These are phyloP conservation scores for Fusarium incarnatum DNA, from an alignment of 2,329 filamentous ascomycete genomes.

Conservation along the genomic window DNA sequence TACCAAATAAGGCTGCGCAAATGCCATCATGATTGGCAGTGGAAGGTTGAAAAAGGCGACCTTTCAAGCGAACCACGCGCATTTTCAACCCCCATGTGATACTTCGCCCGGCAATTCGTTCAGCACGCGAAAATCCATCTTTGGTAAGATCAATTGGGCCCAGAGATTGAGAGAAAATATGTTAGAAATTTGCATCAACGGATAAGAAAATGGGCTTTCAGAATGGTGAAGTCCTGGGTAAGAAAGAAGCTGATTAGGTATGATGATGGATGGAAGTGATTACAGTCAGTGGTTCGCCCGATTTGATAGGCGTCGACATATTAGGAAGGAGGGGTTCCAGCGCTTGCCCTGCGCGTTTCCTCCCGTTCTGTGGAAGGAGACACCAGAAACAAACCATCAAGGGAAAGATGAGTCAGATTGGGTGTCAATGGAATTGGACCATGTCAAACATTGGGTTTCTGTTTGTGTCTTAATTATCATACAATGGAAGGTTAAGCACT, in stretches of 20 bases:
- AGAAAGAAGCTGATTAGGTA: not conserved
- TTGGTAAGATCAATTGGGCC: not conserved
- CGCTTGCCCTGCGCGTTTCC: not conserved
- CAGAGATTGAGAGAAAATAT: slow-evolving; percentile 9
- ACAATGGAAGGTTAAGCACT: not conserved
- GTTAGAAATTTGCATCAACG: slow-evolving; percentile 4
- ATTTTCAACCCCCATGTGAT: slow-evolving; percentile 37
- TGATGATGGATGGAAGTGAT: not conserved
- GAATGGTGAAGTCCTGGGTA: slow-evolving; percentile 7
- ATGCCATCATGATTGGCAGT: slow-evolving; percentile 32
- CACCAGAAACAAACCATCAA: not conserved
- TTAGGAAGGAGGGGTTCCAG: slow-evolving; percentile 10
- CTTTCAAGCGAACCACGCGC: slow-evolving; percentile 20
- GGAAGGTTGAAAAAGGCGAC: slow-evolving; percentile 30
- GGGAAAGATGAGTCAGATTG: slow-evolving; percentile 1
- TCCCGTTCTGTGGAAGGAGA: not conserved
- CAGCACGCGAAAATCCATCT: slow-evolving; percentile 3
- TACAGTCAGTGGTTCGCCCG: slow-evolving; percentile 21
- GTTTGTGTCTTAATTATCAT: not conserved
- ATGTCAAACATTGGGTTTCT: not conserved
- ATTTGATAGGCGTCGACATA: slow-evolving; percentile 10
- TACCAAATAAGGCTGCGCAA: slow-evolving; percentile 30
- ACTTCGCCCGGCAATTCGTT: not conserved
- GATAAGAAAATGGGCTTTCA: slow-evolving; percentile 6
- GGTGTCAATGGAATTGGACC: not conserved